These are phyloP conservation scores for Hyaloscypha hepaticicola DNA, from an alignment of 495 filamentous ascomycete species.

Conservation along the genomic window DNA sequence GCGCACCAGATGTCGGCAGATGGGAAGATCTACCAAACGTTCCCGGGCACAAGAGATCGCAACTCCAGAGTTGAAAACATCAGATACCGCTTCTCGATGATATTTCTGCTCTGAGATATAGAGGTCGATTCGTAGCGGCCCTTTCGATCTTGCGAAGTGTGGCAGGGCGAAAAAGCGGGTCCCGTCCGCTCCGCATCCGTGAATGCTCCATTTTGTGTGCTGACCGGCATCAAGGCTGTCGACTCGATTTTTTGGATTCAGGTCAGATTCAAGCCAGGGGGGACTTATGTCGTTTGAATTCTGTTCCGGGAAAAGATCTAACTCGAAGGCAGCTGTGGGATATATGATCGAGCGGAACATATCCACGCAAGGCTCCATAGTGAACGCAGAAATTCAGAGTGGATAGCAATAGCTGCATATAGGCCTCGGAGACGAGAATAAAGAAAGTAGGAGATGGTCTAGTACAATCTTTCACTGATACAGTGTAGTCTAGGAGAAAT, in stretches of 20 bases:
- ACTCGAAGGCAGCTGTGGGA: slow-evolving; percentile 16
- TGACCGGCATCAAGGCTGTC: slow-evolving; percentile 16
- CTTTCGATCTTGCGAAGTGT: slow-evolving; percentile 14
- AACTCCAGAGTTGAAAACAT: not conserved
- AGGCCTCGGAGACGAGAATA: no score
- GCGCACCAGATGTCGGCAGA: slow-evolving; percentile 19
- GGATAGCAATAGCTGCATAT: no score
- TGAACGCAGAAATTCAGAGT: no score
- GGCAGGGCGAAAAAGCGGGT: slow-evolving; percentile 25
- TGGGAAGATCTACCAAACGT: not conserved
- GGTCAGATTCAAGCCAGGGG: slow-evolving; percentile 13
- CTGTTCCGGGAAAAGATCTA: not conserved
- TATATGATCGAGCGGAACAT: slow-evolving; percentile 16
- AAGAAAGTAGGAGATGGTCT: no score
- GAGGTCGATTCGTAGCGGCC: slow-evolving; percentile 21
- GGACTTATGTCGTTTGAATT: not conserved
- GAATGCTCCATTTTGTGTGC: slow-evolving; percentile 12
- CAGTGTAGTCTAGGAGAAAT: no score
- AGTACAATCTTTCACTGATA: no score
- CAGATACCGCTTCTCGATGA: not conserved
- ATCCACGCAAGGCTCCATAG: slow-evolving; percentile 20
- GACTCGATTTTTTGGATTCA: slow-evolving; percentile 28
- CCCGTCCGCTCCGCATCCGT: slow-evolving; percentile 19
- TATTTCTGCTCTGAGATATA: slow-evolving; percentile 18
- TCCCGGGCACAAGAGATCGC: not conserved